Evolutionary conservation across 768 basidiomycete genomes (phyloP), one percentile per base, ranked within the genome.

Genomic region (Psilocybe cyanescens): DNA sequence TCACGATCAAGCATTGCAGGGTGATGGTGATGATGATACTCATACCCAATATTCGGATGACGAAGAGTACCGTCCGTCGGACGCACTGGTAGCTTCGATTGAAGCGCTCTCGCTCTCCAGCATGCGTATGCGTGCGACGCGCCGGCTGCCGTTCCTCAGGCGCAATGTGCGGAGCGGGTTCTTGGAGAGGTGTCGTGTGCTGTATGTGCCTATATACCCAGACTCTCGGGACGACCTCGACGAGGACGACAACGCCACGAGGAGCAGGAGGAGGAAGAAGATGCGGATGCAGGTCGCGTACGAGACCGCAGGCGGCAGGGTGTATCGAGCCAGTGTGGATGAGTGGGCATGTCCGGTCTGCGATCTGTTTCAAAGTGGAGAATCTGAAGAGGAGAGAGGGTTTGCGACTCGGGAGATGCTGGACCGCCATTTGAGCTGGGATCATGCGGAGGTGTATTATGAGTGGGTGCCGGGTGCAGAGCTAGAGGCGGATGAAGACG

Each of bases 131-230:
- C 78, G 78, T 37, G 69, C 67, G 24, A 72, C 74, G 9, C 64
- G 62, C 14, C 75, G 74, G 54, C 76, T 89, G 4, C 89, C 89
- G 0, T 90, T 90, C 67, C 74, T 88, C 19, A 74, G 70, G 29
- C 82, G 85, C 9, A 85, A 83, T 64, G 66, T 90, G 16, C 76
- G 78, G 12, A 65, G 52, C 2, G 83, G 84, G 1, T 90, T 90
- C 67, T 61, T 57, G n/a, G 41, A 61, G 17, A 76, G 75, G 19
- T 89, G 86, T 67, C 63, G 57, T 30, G 61, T 55, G 39, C 65
- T 73, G 12, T 73, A 75, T 8, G 67, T 88, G 29, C 74, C 76
- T 3, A 74, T 73, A 17, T 55, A 67, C 46, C 62, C 69, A 41
- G 56, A 61, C 49, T 14, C 11, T 16, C 41, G n/a, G 14, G 41